phyloP scores from a whole-genome alignment of 2,329 filamentous ascomycete genomes.

The Claviceps fusiformis region DNA sequence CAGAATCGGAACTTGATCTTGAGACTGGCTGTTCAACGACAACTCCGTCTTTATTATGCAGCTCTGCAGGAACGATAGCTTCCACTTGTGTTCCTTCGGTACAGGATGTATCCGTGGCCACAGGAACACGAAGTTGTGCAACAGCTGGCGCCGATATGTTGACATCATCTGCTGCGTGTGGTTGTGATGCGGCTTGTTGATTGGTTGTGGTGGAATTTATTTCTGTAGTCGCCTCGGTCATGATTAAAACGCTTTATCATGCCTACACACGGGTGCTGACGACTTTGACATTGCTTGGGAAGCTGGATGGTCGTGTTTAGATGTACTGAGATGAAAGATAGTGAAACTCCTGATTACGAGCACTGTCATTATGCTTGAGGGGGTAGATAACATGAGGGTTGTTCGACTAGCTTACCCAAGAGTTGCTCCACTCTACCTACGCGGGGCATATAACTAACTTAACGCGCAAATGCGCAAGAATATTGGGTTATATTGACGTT shows the following conservation, averaged over 20 bases:
- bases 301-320: no score
- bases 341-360: no score
- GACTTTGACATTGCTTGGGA: not conserved
- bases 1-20: conserved; percentile 34
- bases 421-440: no score
- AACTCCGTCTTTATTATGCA: not conserved
- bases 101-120: not conserved
- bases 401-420: no score
- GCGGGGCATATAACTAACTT: no score
- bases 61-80: not conserved
- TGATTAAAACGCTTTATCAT: not conserved
- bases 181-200: not conserved
- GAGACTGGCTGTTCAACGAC: not conserved
- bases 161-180: not conserved
- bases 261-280: not conserved
- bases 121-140: not conserved
- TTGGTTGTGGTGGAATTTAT: not conserved
- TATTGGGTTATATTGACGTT: no score
- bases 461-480: no score
- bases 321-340: no score
- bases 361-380: no score
- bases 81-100: not conserved
- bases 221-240: not conserved
- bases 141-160: not conserved
- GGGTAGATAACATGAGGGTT: no score